Evolutionary conservation across 805 yeast genomes (phyloP).

Genomic region (Cyberlindnera lachancei): DNA sequence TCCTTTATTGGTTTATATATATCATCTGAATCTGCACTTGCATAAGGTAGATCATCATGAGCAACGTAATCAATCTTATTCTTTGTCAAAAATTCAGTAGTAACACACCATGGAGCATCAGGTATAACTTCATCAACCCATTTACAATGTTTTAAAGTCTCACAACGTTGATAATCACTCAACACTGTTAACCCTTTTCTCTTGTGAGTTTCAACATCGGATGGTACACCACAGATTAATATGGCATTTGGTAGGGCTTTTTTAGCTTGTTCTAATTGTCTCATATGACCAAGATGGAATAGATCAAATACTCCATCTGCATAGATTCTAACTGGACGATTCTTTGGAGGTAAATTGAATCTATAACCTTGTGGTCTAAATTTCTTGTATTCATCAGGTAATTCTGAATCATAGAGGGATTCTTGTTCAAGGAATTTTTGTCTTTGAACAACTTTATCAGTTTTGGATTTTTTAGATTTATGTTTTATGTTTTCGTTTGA

Average conservation of each 20-base stretch:
- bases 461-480: slow-evolving; percentile 18
- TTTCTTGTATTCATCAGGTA: slow-evolving; percentile 66
- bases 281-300: slow-evolving; percentile 96
- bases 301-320: slow-evolving; percentile 98
- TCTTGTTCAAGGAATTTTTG: slow-evolving; percentile 38
- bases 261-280: slow-evolving; percentile 94
- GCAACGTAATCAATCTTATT: slow-evolving; percentile 94
- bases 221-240: slow-evolving; percentile 87
- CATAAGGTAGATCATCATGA: slow-evolving; percentile 95
- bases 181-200: slow-evolving; percentile 91
- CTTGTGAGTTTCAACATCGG: slow-evolving; percentile 84
- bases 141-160: slow-evolving; percentile 83
- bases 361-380: slow-evolving; percentile 74
- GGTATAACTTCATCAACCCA: slow-evolving; percentile 98
- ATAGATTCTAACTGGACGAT: slow-evolving; percentile 85
- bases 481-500: slow-evolving; percentile 3
- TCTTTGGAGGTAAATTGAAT: slow-evolving; percentile 77
- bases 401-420: slow-evolving; percentile 47
- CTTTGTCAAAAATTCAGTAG: slow-evolving; percentile 66
- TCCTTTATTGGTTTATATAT: slow-evolving; percentile 90
- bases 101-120: slow-evolving; percentile 93
- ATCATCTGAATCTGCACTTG: slow-evolving; percentile 81
- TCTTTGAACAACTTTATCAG: slow-evolving; percentile 19
- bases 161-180: slow-evolving; percentile 80
- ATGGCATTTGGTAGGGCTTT: slow-evolving; percentile 80